Base-by-base conservation (phyloP, 192 early-diverging fungal genomes). In the Backusella australiensis region DNA sequence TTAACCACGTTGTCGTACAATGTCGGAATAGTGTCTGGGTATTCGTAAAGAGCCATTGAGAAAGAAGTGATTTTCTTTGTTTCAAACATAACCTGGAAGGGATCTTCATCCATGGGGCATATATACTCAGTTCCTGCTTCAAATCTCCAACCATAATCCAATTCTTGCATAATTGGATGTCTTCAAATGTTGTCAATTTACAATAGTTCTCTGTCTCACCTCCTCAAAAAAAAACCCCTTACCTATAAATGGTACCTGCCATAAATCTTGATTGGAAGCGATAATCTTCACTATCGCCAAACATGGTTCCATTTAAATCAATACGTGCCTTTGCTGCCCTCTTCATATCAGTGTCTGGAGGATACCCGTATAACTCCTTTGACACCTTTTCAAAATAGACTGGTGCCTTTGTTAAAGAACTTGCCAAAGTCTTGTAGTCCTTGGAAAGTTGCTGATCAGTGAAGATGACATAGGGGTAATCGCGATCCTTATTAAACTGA, bases 111-210 rank as follows among this genome's bases (percentile, higher is more conserved):
- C 0, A 90, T 78, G 34, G 83, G 81, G 78, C 87, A 90, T 39
- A 80, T 72, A 52, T 90, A 90, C 34, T 82, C 71, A 15, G 85
- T 84, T 9, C 80, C 86, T 11, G 86, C 79, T 68, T 90, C 89
- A 49, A 90, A 83, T 21, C 86, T 83, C 89, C 89, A 90, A 72
- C 87, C 86, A 74, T 84, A 90, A 73, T 90, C 89, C 21, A 87
- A 52, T 21, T 86, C 76, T 68, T 82, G 19, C 29, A 90, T 71
- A 52, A 84, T 69, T 39, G 87, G 87, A 69, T 90, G 89, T 80
- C 88, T 89, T 79, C 83, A 76, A 63, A 29, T 63, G 23, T 29
- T 21, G 15, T 41, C 14, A 41, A 44, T 44, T n/a, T 26, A n/a
- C 53, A 3, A 23, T 49, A 19, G 9, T 26, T 42, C 14, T 39